These are phyloP conservation scores for Conticribra guillardii DNA, from an alignment of 108 stramenopile genomes.

Conservation along the genomic window DNA sequence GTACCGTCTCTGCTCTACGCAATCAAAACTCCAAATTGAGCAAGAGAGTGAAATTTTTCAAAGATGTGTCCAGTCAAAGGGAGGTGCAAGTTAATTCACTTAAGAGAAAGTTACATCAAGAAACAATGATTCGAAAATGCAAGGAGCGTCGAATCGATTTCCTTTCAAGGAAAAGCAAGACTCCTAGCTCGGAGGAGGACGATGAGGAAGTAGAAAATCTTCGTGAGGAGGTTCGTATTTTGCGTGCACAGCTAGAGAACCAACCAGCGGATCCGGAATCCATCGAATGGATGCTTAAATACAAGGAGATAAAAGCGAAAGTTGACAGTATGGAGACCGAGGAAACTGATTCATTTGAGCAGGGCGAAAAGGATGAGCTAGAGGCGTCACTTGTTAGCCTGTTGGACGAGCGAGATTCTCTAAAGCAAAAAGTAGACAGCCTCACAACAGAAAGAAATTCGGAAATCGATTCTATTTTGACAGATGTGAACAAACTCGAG, in stretches of 20 bases:
- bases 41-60: conserved; percentile 21
- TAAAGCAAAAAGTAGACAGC: conserved; percentile 47
- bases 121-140: conserved; percentile 51
- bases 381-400: conserved; percentile 43
- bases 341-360: conserved; percentile 13
- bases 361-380: conserved; percentile 34
- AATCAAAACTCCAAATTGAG: conserved; percentile 31
- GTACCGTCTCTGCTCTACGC: conserved; percentile 27
- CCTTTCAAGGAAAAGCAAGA: conserved; percentile 15
- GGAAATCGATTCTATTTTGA: conserved; percentile 26
- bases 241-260: conserved; percentile 34
- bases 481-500: conserved; percentile 37
- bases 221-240: conserved; percentile 20
- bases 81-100: conserved; percentile 35
- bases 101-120: conserved; percentile 54
- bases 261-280: conserved; percentile 19
- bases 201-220: conserved; percentile 31
- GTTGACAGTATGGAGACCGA: conserved; percentile 25
- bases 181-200: background rate
- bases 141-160: conserved; percentile 48
- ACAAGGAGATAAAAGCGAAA: conserved; percentile 37
- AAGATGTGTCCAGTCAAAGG: conserved; percentile 16
- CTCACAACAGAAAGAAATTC: conserved; percentile 22
- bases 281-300: conserved; percentile 46
- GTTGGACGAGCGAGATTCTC: conserved; percentile 57